phyloP scores from a whole-genome alignment of 1,284 basidiomycete species.

The Ceratobasidium sp. region DNA sequence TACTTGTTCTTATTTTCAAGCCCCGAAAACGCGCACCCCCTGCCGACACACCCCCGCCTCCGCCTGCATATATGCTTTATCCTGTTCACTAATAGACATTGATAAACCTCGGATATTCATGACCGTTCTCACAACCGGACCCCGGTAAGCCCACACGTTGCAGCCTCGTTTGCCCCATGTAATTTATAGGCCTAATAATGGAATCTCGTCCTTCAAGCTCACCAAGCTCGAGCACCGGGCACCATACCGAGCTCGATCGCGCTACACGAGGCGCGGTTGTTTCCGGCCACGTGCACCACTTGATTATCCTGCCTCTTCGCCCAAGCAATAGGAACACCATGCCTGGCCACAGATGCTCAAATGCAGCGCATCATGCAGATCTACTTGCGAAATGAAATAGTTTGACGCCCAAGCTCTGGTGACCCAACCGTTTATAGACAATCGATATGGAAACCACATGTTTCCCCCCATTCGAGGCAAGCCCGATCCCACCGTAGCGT shows the following conservation, averaged over 20 bases:
- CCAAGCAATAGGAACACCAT: background rate
- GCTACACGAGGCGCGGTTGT: conserved; percentile 35
- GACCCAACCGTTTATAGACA: conserved; percentile 2
- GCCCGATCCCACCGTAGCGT: conserved; percentile 12
- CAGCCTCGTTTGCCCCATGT: background rate
- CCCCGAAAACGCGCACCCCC: conserved; percentile 58
- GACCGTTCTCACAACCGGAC: conserved; percentile 16
- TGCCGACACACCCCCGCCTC: background rate
- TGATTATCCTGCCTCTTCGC: conserved; percentile 2
- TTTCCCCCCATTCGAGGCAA: background rate
- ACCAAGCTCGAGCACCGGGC: background rate
- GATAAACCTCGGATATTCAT: conserved; percentile 5
- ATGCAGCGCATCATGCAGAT: conserved; percentile 33
- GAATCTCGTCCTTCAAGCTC: conserved; percentile 9
- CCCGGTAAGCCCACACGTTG: conserved; percentile 32
- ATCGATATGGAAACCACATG: conserved; percentile 13
- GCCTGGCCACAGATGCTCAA: conserved; percentile 26
- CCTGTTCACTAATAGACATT: conserved; percentile 33
- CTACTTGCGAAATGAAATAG: conserved; percentile 33
- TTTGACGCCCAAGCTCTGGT: conserved; percentile 22
- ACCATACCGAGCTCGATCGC: conserved; percentile 9
- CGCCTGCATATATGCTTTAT: conserved; percentile 22
- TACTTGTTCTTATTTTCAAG: conserved; percentile 82
- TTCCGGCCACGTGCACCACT: conserved; percentile 23
- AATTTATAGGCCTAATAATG: conserved; percentile 16